Conservation (phyloP, 352 stramenopile genomes). For the Peronospora tabacina region DNA sequence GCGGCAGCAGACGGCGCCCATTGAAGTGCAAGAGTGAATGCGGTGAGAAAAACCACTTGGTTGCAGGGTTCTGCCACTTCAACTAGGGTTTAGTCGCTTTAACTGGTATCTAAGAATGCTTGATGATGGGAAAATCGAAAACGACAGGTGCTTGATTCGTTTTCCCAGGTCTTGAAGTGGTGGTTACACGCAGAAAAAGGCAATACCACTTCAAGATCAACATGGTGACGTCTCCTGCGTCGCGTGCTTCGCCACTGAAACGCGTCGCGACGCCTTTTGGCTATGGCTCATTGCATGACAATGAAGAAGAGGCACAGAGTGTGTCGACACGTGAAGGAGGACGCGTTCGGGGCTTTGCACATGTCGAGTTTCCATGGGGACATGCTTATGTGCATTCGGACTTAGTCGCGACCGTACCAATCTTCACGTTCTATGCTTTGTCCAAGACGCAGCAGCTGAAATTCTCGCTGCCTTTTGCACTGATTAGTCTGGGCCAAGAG, state of each 20-base stretch:
- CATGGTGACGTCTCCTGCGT: constrained; percentile 18
- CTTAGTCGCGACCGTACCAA: constrained; percentile 42
- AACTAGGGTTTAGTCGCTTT: background rate
- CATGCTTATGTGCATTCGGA: constrained; percentile 55
- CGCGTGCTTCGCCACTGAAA: constrained; percentile 14
- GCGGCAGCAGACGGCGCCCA: constrained; percentile 67
- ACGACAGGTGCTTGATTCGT: no score
- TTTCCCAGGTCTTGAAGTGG: no score
- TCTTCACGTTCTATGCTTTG: constrained; percentile 79
- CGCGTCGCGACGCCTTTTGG: constrained; percentile 63
- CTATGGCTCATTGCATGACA: constrained; percentile 42
- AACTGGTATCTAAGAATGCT: background rate
- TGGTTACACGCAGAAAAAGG: background rate
- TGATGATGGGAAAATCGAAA: no score
- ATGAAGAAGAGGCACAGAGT: constrained; percentile 16
- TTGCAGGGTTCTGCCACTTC: constrained; percentile 10
- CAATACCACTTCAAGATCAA: constrained; percentile 17
- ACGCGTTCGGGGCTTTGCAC: constrained; percentile 34
- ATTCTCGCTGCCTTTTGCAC: constrained; percentile 52
- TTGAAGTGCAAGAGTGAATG: constrained; percentile 20
- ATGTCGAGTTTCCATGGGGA: constrained; percentile 72
- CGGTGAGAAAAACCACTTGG: constrained; percentile 4
- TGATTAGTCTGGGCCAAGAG: constrained; percentile 43
- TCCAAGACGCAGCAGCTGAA: constrained; percentile 53
- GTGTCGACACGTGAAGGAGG: constrained; percentile 9